Conservation (phyloP, 495 filamentous ascomycete genomes). For the Tuber indicum region DNA sequence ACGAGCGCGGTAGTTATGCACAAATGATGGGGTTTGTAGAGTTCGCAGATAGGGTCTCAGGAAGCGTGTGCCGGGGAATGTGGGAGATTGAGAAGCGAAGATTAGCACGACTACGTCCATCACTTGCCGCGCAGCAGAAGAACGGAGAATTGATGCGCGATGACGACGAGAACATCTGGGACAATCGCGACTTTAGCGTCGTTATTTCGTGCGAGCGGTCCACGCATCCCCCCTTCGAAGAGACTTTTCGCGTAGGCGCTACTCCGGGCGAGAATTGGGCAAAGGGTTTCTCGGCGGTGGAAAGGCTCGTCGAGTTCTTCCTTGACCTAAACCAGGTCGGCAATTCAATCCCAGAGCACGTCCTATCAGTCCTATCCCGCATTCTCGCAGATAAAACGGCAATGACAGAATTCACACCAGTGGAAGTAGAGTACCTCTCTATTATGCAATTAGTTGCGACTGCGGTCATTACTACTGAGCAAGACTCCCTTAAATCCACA, state of each 20-base stretch:
- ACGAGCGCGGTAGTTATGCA: constrained; percentile 42
- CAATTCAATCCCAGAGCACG: not conserved
- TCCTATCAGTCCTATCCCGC: constrained; percentile 6
- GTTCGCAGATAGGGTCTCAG: constrained; percentile 37
- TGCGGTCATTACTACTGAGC: constrained; percentile 16
- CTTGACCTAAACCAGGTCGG: constrained; percentile 13
- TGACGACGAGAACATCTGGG: constrained; percentile 31
- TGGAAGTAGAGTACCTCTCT: constrained; percentile 13
- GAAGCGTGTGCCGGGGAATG: constrained; percentile 41
- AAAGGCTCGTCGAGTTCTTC: constrained; percentile 23
- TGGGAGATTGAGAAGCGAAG: constrained; percentile 41
- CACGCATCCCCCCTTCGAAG: constrained; percentile 30
- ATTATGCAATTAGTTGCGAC: constrained; percentile 14
- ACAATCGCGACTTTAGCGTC: constrained; percentile 43
- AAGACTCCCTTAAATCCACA: constrained; percentile 5
- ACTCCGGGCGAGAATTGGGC: constrained; percentile 37
- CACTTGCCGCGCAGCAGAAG: constrained; percentile 15
- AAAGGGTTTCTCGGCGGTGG: constrained; percentile 33
- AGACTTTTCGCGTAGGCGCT: constrained; percentile 33
- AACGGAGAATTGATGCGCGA: constrained; percentile 11
- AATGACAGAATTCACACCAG: constrained; percentile 17
- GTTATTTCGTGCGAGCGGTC: constrained; percentile 38
- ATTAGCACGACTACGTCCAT: constrained; percentile 30
- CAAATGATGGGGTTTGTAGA: constrained; percentile 44
- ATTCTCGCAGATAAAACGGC: constrained; percentile 7